phyloP scores from a whole-genome alignment of 176 grass and related monocot genomes.

The Oryza punctata region DNA sequence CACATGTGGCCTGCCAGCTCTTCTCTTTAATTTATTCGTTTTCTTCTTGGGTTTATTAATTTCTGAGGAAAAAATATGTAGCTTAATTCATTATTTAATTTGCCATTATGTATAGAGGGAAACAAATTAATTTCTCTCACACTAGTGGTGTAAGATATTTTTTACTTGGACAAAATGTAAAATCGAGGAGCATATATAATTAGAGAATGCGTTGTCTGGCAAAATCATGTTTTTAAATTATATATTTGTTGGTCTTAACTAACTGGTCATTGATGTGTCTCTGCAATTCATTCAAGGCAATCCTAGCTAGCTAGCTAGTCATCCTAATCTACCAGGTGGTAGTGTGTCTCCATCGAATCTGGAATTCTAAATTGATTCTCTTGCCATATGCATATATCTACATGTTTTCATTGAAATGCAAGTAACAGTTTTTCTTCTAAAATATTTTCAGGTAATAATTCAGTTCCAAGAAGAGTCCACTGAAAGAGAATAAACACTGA shows the following conservation, averaged over 20 bases:
- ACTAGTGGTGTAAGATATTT: neutral
- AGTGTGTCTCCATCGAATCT: slow-evolving; percentile 28
- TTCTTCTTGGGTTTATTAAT: slow-evolving; percentile 16
- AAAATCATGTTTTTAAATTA: slow-evolving; percentile 30
- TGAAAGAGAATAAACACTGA: neutral
- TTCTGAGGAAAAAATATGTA: neutral
- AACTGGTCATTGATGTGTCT: slow-evolving; percentile 18
- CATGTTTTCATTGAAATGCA: neutral
- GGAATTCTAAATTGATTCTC: neutral
- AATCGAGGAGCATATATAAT: neutral
- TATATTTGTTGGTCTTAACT: slow-evolving; percentile 14
- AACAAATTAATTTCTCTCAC: slow-evolving; percentile 14
- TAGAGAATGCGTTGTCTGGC: neutral
- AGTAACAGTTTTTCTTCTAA: neutral
- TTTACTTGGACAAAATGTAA: neutral
- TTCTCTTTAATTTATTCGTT: slow-evolving; percentile 11
- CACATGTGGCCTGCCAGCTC: neutral
- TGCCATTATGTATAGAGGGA: neutral
- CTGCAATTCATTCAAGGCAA: neutral
- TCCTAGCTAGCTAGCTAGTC: neutral
- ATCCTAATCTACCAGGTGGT: slow-evolving; percentile 28
- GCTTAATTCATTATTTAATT: neutral
- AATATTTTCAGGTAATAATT: neutral
- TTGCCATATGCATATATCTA: neutral
- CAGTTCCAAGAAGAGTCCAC: neutral